A percentile compares a stretch with the other conserved stretches of the same genome.
Conservation (phyloP, 352 stramenopile genomes). For the Pythium brassicae region DNA sequence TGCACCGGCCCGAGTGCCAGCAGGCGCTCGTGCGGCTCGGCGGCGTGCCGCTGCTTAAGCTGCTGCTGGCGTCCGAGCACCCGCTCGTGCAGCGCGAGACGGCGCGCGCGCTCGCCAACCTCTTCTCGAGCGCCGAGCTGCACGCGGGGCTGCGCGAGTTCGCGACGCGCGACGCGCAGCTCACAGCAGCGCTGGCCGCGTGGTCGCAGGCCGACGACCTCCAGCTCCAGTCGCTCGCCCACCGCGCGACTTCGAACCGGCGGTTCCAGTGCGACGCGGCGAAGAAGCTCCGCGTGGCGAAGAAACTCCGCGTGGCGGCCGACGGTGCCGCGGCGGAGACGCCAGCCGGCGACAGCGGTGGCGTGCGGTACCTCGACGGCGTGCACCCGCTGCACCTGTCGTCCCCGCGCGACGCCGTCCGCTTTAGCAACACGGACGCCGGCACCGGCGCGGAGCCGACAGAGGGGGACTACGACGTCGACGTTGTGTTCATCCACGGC, state of each 20-base stretch:
- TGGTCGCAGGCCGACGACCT: slow-evolving; percentile 47
- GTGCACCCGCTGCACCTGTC: slow-evolving; percentile 68
- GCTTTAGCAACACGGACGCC: neutral
- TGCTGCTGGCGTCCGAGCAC: slow-evolving; percentile 38
- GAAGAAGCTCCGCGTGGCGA: no score
- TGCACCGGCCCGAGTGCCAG: slow-evolving; percentile 49
- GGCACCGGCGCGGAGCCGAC: neutral
- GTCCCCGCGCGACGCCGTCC: slow-evolving; percentile 9
- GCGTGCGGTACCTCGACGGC: slow-evolving; percentile 61
- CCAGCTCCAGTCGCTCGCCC: slow-evolving; percentile 42
- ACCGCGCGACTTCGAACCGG: slow-evolving; percentile 50
- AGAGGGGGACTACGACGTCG: slow-evolving; percentile 47
- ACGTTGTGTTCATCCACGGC: slow-evolving; percentile 82
- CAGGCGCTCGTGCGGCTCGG: slow-evolving; percentile 43
- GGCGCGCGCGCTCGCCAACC: slow-evolving; percentile 56
- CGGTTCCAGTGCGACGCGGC: slow-evolving; percentile 12
- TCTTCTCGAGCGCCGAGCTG: slow-evolving; percentile 57
- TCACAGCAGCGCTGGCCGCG: slow-evolving; percentile 32
- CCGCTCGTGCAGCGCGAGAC: slow-evolving; percentile 49
- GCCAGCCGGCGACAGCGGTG: slow-evolving; percentile 2
- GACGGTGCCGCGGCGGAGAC: neutral
- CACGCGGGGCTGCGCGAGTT: slow-evolving; percentile 29
- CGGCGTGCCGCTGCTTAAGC: slow-evolving; percentile 51
- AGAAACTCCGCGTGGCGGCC: no score
- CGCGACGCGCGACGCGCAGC: slow-evolving; percentile 26